Percentiles rank a stretch among this genome's conserved stretches.
Conservation (phyloP, 805 yeast species). For the Ogataea paradorogensis region DNA sequence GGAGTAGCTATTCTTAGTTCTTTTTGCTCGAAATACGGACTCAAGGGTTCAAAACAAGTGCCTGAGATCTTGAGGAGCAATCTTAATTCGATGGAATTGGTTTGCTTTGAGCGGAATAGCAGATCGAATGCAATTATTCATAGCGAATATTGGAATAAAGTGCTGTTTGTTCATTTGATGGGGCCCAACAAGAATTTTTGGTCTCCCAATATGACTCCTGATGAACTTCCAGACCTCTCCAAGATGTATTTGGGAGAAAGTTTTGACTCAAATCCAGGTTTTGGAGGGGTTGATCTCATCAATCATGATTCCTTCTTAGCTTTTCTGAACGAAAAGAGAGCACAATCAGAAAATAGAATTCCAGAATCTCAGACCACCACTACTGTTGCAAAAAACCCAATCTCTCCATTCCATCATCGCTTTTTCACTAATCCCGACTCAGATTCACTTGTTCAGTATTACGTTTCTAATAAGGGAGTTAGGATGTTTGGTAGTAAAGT, state of each 20-base stretch:
- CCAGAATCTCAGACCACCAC: neutral
- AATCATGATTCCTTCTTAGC: constrained; percentile 21
- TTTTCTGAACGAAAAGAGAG: constrained; percentile 23
- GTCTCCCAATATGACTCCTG: constrained; percentile 55
- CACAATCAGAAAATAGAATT: constrained; percentile 5
- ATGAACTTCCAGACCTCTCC: constrained; percentile 39
- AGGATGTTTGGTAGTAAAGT: constrained; percentile 48
- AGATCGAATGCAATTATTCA: constrained; percentile 55
- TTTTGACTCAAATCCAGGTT: constrained; percentile 9
- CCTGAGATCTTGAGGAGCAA: constrained; percentile 41
- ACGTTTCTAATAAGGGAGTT: constrained; percentile 62
- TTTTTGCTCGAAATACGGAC: constrained; percentile 58
- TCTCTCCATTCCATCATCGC: constrained; percentile 69
- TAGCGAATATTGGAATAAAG: constrained; percentile 60
- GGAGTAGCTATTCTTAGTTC: constrained; percentile 70
- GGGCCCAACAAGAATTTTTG: constrained; percentile 72
- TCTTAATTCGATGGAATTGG: constrained; percentile 70
- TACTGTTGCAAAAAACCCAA: neutral
- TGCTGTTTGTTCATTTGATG: constrained; percentile 58
- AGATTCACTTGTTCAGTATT: constrained; percentile 77
- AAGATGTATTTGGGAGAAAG: constrained; percentile 12
- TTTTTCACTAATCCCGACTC: constrained; percentile 89
- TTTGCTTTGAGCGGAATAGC: constrained; percentile 63
- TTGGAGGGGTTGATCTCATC: constrained; percentile 6
- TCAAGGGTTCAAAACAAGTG: constrained; percentile 31